These are phyloP conservation scores for Diaporthe capsici DNA, from an alignment of 2,329 filamentous ascomycete genomes.

Conservation along the genomic window DNA sequence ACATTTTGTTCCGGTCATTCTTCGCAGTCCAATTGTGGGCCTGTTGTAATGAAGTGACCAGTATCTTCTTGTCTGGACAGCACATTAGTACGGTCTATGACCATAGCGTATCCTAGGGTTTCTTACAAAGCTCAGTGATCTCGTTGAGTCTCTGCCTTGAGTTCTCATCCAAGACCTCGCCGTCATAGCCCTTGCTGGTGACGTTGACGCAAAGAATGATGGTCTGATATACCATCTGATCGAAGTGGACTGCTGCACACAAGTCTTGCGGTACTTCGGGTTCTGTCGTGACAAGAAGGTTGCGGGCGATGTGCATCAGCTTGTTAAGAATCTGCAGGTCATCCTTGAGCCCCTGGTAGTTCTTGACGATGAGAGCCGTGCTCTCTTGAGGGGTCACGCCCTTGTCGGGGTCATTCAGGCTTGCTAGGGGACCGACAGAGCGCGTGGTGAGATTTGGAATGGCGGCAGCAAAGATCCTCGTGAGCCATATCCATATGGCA, in stretches of 20 bases:
- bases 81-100: slow-evolving; percentile 42
- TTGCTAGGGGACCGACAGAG: slow-evolving; percentile 69
- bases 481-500: slow-evolving; percentile 76
- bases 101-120: neutral
- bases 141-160: slow-evolving; percentile 72
- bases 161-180: slow-evolving; percentile 71
- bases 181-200: slow-evolving; percentile 76
- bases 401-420: slow-evolving; percentile 67
- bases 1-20: slow-evolving; percentile 79
- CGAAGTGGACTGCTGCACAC: slow-evolving; percentile 74
- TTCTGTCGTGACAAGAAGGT: slow-evolving; percentile 74
- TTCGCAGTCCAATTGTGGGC: slow-evolving; percentile 79
- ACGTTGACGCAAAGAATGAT: slow-evolving; percentile 77
- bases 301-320: slow-evolving; percentile 76
- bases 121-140: slow-evolving; percentile 74
- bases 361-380: slow-evolving; percentile 73
- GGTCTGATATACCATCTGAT: slow-evolving; percentile 76
- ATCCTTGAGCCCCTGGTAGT: slow-evolving; percentile 72
- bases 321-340: slow-evolving; percentile 76
- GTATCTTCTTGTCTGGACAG: slow-evolving; percentile 71
- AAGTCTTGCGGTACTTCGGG: slow-evolving; percentile 77
- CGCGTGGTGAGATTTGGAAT: slow-evolving; percentile 72
- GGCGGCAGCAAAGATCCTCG: slow-evolving; percentile 72
- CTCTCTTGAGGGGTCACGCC: slow-evolving; percentile 73
- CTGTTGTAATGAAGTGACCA: slow-evolving; percentile 76